These are phyloP conservation scores for Dendrobium officinale DNA, from an alignment of 106 monocot species.

Conservation along the genomic window DNA sequence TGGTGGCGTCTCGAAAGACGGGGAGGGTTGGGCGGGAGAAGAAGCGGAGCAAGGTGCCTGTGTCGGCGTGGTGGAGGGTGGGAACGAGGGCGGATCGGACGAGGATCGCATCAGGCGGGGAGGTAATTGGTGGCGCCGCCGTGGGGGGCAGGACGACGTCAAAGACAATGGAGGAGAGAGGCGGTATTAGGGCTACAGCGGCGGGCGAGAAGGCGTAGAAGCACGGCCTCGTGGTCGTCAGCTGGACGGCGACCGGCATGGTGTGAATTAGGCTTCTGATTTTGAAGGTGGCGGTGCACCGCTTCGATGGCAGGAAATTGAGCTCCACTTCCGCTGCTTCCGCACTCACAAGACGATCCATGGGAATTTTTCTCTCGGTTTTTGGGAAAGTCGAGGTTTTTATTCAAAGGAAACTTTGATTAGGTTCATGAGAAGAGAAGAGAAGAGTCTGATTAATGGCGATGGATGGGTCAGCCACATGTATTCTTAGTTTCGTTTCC, in stretches of 20 bases:
- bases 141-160: slow-evolving; percentile 7
- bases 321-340: neutral
- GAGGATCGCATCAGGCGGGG: slow-evolving; percentile 11
- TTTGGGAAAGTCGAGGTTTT: too few relatives aligned
- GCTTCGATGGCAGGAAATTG: neutral
- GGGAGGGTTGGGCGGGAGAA: slow-evolving; percentile 2
- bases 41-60: neutral
- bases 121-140: slow-evolving; percentile 5
- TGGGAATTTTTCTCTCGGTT: neutral
- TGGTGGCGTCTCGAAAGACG: slow-evolving; percentile 1
- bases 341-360: slow-evolving; percentile 1
- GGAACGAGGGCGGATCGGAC: slow-evolving; percentile 13
- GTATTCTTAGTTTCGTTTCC: too few relatives aligned
- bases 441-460: too few relatives aligned
- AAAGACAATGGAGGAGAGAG: slow-evolving; percentile 15
- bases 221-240: slow-evolving; percentile 10
- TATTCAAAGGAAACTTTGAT: too few relatives aligned
- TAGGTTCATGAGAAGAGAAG: too few relatives aligned
- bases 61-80: slow-evolving; percentile 2
- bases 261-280: slow-evolving; percentile 20
- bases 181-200: slow-evolving; percentile 6
- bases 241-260: slow-evolving; percentile 15
- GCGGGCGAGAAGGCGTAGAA: slow-evolving; percentile 1
- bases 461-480: too few relatives aligned
- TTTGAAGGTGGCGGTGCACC: neutral